Conservation (phyloP, 345 rosid species). For the Ceriops tagal region DNA sequence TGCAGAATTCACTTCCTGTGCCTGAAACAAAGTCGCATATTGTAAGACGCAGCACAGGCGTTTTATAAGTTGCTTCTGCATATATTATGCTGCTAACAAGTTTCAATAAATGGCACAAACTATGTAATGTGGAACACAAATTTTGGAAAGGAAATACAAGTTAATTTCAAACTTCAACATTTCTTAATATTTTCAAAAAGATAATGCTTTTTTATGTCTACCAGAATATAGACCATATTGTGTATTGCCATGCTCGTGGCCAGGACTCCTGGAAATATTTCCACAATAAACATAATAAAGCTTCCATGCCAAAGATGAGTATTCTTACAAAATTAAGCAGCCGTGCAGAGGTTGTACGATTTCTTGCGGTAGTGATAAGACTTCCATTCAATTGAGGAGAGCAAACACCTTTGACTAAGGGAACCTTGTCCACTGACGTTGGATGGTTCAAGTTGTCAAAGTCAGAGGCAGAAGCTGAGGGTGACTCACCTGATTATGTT, state of each 20-base stretch:
- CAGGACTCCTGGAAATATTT: not conserved
- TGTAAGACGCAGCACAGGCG: not conserved
- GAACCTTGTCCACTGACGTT: slow-evolving; percentile 2
- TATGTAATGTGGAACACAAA: no score
- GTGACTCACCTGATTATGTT: slow-evolving; percentile 16
- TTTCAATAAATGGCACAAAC: no score
- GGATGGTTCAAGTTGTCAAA: slow-evolving; percentile 15
- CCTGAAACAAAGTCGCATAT: slow-evolving; percentile 19
- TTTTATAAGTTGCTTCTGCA: no score
- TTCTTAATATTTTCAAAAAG: no score
- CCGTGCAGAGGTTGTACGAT: not conserved
- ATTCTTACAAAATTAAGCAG: slow-evolving; percentile 19
- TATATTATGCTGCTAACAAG: no score
- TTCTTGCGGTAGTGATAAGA: slow-evolving; percentile 10
- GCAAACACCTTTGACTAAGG: not conserved
- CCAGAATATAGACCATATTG: not conserved
- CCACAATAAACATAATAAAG: not conserved
- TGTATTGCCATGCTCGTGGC: not conserved
- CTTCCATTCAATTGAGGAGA: slow-evolving; percentile 7
- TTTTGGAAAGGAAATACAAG: no score
- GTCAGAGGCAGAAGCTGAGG: slow-evolving; percentile 20
- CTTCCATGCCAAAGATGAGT: not conserved
- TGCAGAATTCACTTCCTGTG: slow-evolving; percentile 15
- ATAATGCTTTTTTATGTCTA: not conserved
- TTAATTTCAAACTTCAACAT: no score